These are phyloP conservation scores for Sphenostylis stenocarpa DNA, from an alignment of 306 rosid genomes.

Conservation along the genomic window DNA sequence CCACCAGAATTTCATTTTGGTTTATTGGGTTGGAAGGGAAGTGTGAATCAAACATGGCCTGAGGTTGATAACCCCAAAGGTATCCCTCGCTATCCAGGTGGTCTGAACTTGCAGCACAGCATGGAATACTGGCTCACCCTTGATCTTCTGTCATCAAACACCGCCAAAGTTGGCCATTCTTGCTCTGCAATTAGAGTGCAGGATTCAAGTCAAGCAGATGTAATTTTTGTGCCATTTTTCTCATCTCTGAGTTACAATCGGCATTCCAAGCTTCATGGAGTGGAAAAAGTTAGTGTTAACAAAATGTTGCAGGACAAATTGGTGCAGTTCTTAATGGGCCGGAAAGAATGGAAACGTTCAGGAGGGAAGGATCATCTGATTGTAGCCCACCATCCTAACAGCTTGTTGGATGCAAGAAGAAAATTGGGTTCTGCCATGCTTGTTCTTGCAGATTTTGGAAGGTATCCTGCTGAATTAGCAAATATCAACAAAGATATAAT, in stretches of 20 bases:
- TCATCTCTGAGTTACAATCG: slow-evolving; percentile 88
- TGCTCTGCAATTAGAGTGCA: slow-evolving; percentile 71
- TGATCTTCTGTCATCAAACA: slow-evolving; percentile 71
- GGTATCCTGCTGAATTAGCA: slow-evolving; percentile 80
- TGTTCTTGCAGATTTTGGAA: slow-evolving; percentile 95
- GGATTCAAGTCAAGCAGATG: slow-evolving; percentile 81
- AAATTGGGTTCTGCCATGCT: slow-evolving; percentile 83
- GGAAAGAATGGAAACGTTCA: slow-evolving; percentile 66
- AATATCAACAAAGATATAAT: slow-evolving; percentile 81
- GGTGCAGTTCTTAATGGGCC: slow-evolving; percentile 58
- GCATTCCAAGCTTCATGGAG: slow-evolving; percentile 66
- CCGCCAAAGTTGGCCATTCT: slow-evolving; percentile 39
- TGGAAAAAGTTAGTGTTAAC: slow-evolving; percentile 64
- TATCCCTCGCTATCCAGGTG: slow-evolving; percentile 83
- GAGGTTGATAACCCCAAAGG: slow-evolving; percentile 40
- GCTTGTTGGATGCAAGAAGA: slow-evolving; percentile 76
- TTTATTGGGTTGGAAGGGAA: slow-evolving; percentile 86
- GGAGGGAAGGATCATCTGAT: slow-evolving; percentile 81
- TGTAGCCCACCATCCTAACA: slow-evolving; percentile 95
- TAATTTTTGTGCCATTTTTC: slow-evolving; percentile 90
- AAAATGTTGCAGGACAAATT: slow-evolving; percentile 69
- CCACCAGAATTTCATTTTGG: slow-evolving; percentile 92
- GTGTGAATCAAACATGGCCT: slow-evolving; percentile 79
- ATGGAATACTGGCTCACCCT: slow-evolving; percentile 94
- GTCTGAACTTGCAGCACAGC: slow-evolving; percentile 91